A percentile compares a stretch with the other conserved stretches of the same genome.
phyloP scores from a whole-genome alignment of 2,329 filamentous ascomycete genomes.

The Cryphonectria parasitica region DNA sequence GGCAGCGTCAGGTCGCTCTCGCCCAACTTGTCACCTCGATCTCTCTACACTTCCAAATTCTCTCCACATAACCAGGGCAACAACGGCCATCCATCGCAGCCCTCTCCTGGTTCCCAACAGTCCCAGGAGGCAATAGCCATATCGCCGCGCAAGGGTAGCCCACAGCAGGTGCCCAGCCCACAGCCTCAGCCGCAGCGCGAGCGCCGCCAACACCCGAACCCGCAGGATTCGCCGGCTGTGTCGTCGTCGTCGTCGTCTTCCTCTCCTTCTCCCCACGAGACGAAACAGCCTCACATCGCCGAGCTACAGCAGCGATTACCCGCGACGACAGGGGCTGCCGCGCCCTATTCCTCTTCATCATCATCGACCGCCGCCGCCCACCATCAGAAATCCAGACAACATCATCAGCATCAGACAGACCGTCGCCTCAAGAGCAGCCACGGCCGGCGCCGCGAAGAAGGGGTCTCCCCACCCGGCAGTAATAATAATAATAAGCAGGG shows the following conservation, averaged over 20 bases:
- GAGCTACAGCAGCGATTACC: constrained; percentile 39
- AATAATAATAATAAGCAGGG: constrained; percentile 50
- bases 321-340: constrained; percentile 36
- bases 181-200: constrained; percentile 9
- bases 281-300: constrained; percentile 37
- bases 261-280: constrained; percentile 10
- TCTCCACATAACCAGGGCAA: constrained; percentile 40
- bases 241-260: not conserved
- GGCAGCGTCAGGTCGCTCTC: constrained; percentile 44
- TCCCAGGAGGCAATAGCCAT: constrained; percentile 10
- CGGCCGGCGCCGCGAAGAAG: constrained; percentile 42
- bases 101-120: constrained; percentile 7
- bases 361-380: constrained; percentile 7
- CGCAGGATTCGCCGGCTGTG: constrained; percentile 15
- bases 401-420: constrained; percentile 36
- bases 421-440: constrained; percentile 34
- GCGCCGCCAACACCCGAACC: not conserved
- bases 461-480: constrained; percentile 48
- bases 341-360: constrained; percentile 17
- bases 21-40: constrained; percentile 46
- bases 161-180: constrained; percentile 27
- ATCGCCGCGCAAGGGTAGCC: constrained; percentile 26
- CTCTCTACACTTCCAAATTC: constrained; percentile 52
- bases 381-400: constrained; percentile 30
- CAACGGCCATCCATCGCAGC: constrained; percentile 13